These are phyloP conservation scores for Pleurotus djamor DNA, from an alignment of 768 basidiomycete species.

Conservation along the genomic window DNA sequence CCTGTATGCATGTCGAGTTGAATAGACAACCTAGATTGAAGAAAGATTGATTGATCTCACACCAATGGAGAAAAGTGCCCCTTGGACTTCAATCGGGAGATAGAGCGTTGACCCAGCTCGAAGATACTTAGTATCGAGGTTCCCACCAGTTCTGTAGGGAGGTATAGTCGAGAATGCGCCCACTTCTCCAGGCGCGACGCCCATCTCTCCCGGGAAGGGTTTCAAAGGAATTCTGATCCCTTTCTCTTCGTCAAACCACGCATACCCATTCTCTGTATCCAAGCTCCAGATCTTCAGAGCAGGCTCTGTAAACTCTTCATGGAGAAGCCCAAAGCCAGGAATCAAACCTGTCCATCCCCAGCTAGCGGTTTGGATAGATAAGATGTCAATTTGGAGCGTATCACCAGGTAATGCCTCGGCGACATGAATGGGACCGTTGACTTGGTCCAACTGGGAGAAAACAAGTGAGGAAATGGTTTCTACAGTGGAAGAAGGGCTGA, in stretches of 20 bases:
- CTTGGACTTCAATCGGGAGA: constrained; percentile 57
- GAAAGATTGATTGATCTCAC: constrained; percentile 27
- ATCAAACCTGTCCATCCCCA: constrained; percentile 67
- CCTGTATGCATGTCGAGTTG: background rate
- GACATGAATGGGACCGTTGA: constrained; percentile 59
- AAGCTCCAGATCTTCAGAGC: constrained; percentile 56
- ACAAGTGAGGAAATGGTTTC: constrained; percentile 34
- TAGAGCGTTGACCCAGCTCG: constrained; percentile 53
- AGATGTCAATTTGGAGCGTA: constrained; percentile 57
- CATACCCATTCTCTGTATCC: constrained; percentile 32
- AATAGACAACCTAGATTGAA: background rate
- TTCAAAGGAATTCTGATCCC: constrained; percentile 47
- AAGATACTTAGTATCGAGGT: constrained; percentile 59
- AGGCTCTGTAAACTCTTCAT: constrained; percentile 51
- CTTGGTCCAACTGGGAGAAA: constrained; percentile 51
- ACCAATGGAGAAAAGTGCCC: constrained; percentile 60
- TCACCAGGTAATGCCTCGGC: constrained; percentile 52
- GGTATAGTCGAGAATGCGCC: constrained; percentile 63
- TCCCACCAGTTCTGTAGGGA: constrained; percentile 60
- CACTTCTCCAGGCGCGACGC: constrained; percentile 46
- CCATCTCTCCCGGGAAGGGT: constrained; percentile 67
- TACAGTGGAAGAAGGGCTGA: constrained; percentile 39
- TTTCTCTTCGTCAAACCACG: constrained; percentile 50
- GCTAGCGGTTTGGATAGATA: constrained; percentile 46
- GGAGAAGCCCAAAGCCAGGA: constrained; percentile 57